phyloP scores from a whole-genome alignment of 2,329 filamentous ascomycete species.

The Teratosphaeria nubilosa region DNA sequence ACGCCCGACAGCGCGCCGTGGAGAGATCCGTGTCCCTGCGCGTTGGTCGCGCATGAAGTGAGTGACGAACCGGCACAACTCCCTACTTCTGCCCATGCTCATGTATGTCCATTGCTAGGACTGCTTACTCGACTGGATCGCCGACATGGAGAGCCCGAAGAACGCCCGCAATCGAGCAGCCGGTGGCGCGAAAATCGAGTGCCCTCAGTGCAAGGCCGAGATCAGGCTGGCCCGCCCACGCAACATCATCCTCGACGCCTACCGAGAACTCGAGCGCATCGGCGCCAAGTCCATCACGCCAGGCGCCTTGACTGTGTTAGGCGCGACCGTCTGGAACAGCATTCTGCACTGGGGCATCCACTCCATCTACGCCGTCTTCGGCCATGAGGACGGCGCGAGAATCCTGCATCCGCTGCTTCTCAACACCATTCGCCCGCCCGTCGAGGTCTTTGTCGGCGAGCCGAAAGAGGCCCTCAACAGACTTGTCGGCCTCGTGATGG shows the following conservation, averaged over 20 bases:
- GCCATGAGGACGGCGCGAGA: slow-evolving; percentile 46
- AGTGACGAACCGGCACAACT: too few relatives aligned
- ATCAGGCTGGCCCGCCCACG: slow-evolving; percentile 67
- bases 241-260: slow-evolving; percentile 60
- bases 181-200: slow-evolving; percentile 54
- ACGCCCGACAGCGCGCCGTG: slow-evolving; percentile 54
- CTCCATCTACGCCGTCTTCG: slow-evolving; percentile 57
- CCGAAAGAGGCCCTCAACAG: slow-evolving; percentile 7
- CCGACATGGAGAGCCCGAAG: slow-evolving; percentile 65
- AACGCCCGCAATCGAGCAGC: slow-evolving; percentile 37
- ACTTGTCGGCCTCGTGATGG: slow-evolving; percentile 12
- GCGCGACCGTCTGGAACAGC: slow-evolving; percentile 19
- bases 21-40: slow-evolving; percentile 85
- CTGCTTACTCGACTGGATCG: slow-evolving; percentile 84
- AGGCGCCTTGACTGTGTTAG: slow-evolving; percentile 47
- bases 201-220: slow-evolving; percentile 78
- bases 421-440: slow-evolving; percentile 12
- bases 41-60: slow-evolving; percentile 73
- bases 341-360: slow-evolving; percentile 45
- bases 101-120: too few relatives aligned
- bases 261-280: slow-evolving; percentile 48
- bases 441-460: slow-evolving; percentile 13
- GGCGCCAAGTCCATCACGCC: slow-evolving; percentile 55
- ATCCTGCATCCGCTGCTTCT: slow-evolving; percentile 39
- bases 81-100: too few relatives aligned